These are phyloP conservation scores for Tetradesmus obliquus DNA, from an alignment of 139 green algal species.

Conservation along the genomic window DNA sequence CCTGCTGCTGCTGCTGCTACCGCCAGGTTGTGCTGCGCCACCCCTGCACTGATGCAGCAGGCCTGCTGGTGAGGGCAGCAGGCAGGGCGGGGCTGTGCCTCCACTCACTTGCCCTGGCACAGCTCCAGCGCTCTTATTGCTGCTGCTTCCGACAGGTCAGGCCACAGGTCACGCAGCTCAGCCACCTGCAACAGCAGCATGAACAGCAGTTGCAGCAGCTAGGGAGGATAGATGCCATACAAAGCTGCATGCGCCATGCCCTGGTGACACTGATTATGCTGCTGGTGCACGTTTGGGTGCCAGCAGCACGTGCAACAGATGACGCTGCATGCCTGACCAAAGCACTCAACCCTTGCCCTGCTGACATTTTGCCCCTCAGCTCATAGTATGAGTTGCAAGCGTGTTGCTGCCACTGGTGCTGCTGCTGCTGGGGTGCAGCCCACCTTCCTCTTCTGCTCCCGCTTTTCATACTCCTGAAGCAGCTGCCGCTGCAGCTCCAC, in stretches of 20 bases:
- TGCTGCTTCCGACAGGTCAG: conserved; percentile 68
- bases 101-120: conserved; percentile 70
- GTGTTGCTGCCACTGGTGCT: neutral
- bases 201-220: neutral
- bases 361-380: no score
- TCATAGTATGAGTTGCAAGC: neutral
- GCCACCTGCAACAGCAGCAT: conserved; percentile 51
- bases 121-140: conserved; percentile 71
- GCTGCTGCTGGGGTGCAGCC: neutral
- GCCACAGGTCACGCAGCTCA: conserved; percentile 76
- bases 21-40: neutral
- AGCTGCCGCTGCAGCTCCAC: conserved; percentile 79
- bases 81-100: neutral
- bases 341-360: no score
- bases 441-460: conserved; percentile 75
- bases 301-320: no score
- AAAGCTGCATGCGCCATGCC: no score
- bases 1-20: neutral
- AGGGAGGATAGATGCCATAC: no score
- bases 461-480: conserved; percentile 78
- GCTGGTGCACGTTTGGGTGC: no score
- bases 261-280: no score
- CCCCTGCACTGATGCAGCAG: neutral
- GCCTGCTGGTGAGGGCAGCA: neutral
- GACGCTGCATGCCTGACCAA: no score